phyloP scores from a whole-genome alignment of 139 green algal genomes.

The Spirogloea muscicola region DNA sequence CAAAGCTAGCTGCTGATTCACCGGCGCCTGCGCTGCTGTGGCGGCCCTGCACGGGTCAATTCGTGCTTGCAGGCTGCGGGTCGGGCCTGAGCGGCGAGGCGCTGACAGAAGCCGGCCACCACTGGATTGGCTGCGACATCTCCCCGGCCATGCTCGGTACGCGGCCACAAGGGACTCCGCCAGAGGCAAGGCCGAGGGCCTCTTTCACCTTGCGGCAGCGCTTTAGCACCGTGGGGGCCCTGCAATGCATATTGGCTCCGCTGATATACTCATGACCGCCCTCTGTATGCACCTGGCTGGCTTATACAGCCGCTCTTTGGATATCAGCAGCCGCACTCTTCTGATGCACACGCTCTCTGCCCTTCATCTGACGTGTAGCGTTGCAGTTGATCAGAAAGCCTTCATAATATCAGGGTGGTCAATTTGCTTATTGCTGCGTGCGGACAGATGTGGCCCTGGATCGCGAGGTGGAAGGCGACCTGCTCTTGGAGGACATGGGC shows the following conservation, averaged over 20 bases:
- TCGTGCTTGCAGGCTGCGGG: conserved; percentile 66
- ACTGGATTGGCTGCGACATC: conserved; percentile 90
- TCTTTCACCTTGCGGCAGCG: too few species aligned
- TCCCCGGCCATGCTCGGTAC: conserved; percentile 45
- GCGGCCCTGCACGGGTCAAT: not conserved
- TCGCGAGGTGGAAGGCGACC: conserved; percentile 69
- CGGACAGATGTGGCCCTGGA: conserved; percentile 38
- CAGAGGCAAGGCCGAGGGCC: not conserved
- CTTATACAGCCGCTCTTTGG: too few species aligned
- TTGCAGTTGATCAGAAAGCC: not conserved
- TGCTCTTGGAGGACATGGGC: conserved; percentile 53
- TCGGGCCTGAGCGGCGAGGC: conserved; percentile 77
- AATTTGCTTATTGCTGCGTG: not conserved
- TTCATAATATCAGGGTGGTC: not conserved
- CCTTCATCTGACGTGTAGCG: not conserved
- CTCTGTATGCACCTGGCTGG: too few species aligned
- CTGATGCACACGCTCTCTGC: too few species aligned
- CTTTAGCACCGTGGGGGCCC: too few species aligned
- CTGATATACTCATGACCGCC: too few species aligned
- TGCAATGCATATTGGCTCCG: too few species aligned
- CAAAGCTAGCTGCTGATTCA: not conserved
- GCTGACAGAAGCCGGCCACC: conserved; percentile 62
- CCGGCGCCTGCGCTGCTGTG: not conserved
- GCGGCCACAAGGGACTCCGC: not conserved
- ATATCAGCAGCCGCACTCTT: too few species aligned